Base-by-base conservation (phyloP, 2,329 filamentous ascomycete species). In the Ophiostoma australiae region DNA sequence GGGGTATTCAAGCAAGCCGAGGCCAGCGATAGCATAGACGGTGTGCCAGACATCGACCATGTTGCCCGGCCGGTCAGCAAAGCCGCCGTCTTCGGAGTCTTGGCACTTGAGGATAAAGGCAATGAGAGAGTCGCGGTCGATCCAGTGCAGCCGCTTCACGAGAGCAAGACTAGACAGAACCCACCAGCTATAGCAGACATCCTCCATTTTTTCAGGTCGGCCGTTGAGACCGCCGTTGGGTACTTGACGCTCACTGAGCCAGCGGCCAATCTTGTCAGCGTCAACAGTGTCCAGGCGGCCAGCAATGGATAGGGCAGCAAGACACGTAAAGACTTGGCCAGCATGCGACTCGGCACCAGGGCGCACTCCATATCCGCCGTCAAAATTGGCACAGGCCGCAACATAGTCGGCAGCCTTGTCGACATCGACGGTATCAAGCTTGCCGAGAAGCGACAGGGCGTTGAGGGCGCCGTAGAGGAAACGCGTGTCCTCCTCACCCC, bases 181-280 rank as follows among this genome's bases (percentile, higher is more conserved):
- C 95, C 95, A 99, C 95, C 95, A 99, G 79, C 93, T 97, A 81
- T 99, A 99, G 82, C 95, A 99, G 17, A 97, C 94, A 79, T 99
- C 95, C 78, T 97, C 94, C 73, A 91, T 82, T 83, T 99, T 99
- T 81, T 98, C 95, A 0, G 95, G 95, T 68, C 95, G 87, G 2
- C 95, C 95, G 78, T 99, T 99, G 69, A 99, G 82, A 0, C 95
- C 95, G 39, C 95, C 95, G 67, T 90, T 90, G 11, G 92, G 87
- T 37, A 97, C 84, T 79, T 99, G 95, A 73, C 95, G 87, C 81
- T 99, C 95, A 79, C 93, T 97, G 70, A 99, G 84, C 95, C 95
- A 99, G 68, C 89, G 87, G 23, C 90, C 94, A 4, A 98, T 83
- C 75, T 90, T 91, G 78, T 97, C 92, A 73, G 86, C 86, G 77